These are phyloP conservation scores for Colletotrichum musicola DNA, from an alignment of 2,329 filamentous ascomycete species.

Conservation along the genomic window DNA sequence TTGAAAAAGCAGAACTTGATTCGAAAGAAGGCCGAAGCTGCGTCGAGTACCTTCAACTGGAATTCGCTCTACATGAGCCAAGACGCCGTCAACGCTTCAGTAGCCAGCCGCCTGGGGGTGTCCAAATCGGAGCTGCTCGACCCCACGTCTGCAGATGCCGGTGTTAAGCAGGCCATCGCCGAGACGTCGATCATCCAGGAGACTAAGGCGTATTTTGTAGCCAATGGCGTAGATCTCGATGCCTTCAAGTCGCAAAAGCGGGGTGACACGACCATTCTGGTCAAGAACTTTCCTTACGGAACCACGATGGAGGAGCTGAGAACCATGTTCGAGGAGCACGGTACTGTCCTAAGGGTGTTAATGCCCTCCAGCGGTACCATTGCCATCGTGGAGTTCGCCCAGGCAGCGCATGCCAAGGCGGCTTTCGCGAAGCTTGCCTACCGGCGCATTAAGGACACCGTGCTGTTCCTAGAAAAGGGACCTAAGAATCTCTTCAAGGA, in stretches of 20 bases:
- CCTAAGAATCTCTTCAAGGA: conserved; percentile 81
- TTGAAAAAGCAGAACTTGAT: conserved; percentile 95
- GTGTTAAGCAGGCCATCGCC: conserved; percentile 95
- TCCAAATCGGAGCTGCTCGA: conserved; percentile 93
- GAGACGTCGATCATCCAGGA: conserved; percentile 98
- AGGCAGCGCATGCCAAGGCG: conserved; percentile 81
- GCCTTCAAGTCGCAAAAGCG: conserved; percentile 88
- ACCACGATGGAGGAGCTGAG: conserved; percentile 84
- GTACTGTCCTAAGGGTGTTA: conserved; percentile 82
- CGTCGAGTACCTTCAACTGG: conserved; percentile 87
- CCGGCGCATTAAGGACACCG: conserved; percentile 88
- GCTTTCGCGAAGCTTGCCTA: conserved; percentile 91
- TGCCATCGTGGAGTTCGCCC: conserved; percentile 89
- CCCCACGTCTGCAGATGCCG: conserved; percentile 94
- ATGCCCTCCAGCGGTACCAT: conserved; percentile 96
- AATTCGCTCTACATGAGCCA: conserved; percentile 99
- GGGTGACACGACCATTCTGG: conserved; percentile 87
- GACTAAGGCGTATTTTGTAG: conserved; percentile 89
- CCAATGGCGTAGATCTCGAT: conserved; percentile 91
- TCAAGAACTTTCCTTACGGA: conserved; percentile 94
- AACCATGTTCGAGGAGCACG: conserved; percentile 86
- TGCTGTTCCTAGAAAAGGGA: conserved; percentile 93
- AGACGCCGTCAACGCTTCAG: conserved; percentile 92
- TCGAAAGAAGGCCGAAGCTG: conserved; percentile 84
- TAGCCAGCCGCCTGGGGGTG: conserved; percentile 87